These are phyloP conservation scores for Erodium trifolium DNA, from an alignment of 441 rosid genomes.

Conservation along the genomic window DNA sequence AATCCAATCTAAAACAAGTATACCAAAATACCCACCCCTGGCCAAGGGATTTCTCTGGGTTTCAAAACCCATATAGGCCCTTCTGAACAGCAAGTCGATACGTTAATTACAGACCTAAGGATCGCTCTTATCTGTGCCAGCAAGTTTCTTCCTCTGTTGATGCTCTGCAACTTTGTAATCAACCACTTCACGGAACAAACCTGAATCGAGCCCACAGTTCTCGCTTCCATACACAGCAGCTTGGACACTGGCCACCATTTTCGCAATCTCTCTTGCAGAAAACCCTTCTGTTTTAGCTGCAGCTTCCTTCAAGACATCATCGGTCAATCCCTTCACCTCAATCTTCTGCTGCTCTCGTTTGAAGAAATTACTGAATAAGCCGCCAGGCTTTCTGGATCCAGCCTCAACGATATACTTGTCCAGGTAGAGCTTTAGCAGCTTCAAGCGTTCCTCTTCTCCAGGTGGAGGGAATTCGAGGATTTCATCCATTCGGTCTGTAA, in stretches of 20 bases:
- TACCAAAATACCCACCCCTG: neutral
- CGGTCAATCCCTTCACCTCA: conserved; percentile 60
- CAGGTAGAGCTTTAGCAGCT: conserved; percentile 73
- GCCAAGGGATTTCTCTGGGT: neutral
- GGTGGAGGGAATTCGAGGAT: conserved; percentile 84
- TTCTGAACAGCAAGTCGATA: neutral
- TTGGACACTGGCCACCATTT: conserved; percentile 81
- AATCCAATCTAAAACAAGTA: neutral
- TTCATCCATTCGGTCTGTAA: conserved; percentile 82
- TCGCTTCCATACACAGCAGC: conserved; percentile 83
- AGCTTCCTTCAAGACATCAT: conserved; percentile 66
- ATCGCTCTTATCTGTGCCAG: neutral
- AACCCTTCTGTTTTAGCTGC: conserved; percentile 72
- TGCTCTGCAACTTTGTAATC: conserved; percentile 83
- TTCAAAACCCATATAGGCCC: neutral
- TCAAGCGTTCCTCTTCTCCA: conserved; percentile 68
- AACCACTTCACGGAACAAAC: conserved; percentile 72
- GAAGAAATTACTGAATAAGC: conserved; percentile 49
- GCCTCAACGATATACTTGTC: conserved; percentile 78
- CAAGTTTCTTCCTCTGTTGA: conserved; percentile 58
- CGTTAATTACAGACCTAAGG: neutral
- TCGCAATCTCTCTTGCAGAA: conserved; percentile 78
- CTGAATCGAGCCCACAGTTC: conserved; percentile 58
- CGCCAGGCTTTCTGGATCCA: conserved; percentile 45
- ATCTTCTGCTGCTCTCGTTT: conserved; percentile 57